Evolutionary conservation across 2,329 filamentous ascomycete genomes (phyloP), one percentile per base, ranked within the genome.

Genomic region (Didymella pinodella): DNA sequence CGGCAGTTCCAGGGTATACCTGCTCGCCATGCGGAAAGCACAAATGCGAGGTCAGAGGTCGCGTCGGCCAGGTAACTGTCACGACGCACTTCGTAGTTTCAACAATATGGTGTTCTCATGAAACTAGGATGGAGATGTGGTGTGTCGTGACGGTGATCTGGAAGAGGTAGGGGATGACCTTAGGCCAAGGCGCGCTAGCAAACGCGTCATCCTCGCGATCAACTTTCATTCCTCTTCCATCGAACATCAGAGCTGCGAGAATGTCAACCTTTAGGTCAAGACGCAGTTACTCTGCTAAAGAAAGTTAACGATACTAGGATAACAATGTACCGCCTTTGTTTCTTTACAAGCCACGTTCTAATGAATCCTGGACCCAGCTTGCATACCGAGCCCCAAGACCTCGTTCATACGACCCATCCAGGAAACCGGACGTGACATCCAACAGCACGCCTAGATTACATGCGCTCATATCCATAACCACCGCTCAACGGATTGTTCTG

Each of bases 131-230:
- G 29, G n/a, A 12, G 28, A 20, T 29, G 16, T n/a, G 32, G 32
- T 29, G 38, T 40, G 26, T 41, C 12, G 32, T 46, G 32, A 34
- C 14, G 28, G 1, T 46, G 41, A 31, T 31, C 31, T 28, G 16
- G 22, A 38, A 11, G 41, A 36, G 22, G 6, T 10, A 14, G n/a
- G 40, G 16, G 22, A 18, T 22, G 12, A 14, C 12, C 31, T n/a
- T n/a, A 16, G 40, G 48, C 48, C 48, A 34, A 43, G 20, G 28
- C 48, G 36, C 48, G 38, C 48, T 43, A 51, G 14, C 18, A 25
- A 11, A 40, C 14, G 11, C 32, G 34, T 26, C 5, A 38, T 40
- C 32, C 10, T 48, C 22, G 22, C 25, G 22, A 25, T 22, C 26
- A 7, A 28, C 14, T 44, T n/a, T 2, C 41, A 18, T 44, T n/a